Conservation (phyloP, 306 rosid genomes). For the Quercus aquifolioides region DNA sequence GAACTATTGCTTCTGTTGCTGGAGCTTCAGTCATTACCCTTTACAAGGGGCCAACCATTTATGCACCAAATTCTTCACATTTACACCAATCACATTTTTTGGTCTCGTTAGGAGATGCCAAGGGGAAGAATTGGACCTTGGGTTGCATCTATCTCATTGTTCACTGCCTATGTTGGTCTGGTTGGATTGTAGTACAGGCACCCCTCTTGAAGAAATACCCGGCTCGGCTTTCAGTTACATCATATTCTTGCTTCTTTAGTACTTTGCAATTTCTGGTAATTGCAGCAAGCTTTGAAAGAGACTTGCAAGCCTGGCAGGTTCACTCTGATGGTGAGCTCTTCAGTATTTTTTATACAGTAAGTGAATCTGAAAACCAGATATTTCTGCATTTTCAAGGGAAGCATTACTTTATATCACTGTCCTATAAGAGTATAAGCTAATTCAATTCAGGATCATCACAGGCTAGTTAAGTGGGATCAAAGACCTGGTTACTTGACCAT, state of each 20-base stretch:
- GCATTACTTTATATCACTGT: too few relatives aligned
- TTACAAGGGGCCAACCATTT: conserved; percentile 71
- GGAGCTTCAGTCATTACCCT: conserved; percentile 71
- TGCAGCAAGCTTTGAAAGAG: conserved; percentile 35
- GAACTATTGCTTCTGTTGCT: conserved; percentile 65
- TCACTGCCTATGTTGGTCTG: conserved; percentile 67
- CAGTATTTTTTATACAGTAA: conserved; percentile 54
- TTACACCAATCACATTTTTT: conserved; percentile 22
- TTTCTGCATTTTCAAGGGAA: conserved; percentile 10
- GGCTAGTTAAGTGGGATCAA: too few relatives aligned
- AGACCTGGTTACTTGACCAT: too few relatives aligned
- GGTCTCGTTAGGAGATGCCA: conserved; percentile 34
- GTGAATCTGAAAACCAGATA: conserved; percentile 13
- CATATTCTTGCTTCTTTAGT: conserved; percentile 57
- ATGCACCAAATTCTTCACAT: conserved; percentile 32
- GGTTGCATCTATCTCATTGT: conserved; percentile 63
- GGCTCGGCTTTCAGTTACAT: conserved; percentile 45
- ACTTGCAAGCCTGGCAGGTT: conserved; percentile 43
- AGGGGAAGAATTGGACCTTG: conserved; percentile 52
- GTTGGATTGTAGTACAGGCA: conserved; percentile 66
- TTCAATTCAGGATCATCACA: too few relatives aligned
- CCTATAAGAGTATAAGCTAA: neutral
- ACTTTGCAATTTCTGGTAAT: conserved; percentile 36
- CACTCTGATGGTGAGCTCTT: conserved; percentile 38
- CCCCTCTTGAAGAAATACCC: conserved; percentile 37